Evolutionary conservation across 257 asterid species (phyloP).

Genomic region (Capsicum pubescens): DNA sequence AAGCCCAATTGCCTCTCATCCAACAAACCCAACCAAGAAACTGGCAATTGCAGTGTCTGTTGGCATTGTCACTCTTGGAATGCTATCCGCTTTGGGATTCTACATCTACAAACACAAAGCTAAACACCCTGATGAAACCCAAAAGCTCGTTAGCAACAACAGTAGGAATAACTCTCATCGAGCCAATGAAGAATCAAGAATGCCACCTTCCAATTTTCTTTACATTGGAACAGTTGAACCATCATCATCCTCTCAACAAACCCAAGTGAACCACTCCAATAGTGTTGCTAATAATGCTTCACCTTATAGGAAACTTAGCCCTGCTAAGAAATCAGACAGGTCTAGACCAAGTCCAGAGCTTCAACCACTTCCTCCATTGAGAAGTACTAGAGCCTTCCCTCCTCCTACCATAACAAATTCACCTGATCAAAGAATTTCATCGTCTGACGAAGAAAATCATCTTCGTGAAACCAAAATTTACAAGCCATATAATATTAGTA

Average conservation of each 20-base stretch:
- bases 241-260: conserved; percentile 32
- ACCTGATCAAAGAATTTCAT: conserved; percentile 46
- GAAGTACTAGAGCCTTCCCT: conserved; percentile 62
- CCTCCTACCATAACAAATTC: conserved; percentile 51
- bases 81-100: conserved; percentile 65
- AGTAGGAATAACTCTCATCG: background rate
- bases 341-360: conserved; percentile 98
- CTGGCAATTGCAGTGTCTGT: conserved; percentile 64
- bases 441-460: conserved; percentile 69
- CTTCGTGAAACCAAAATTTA: conserved; percentile 58
- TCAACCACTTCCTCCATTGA: conserved; percentile 91
- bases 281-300: conserved; percentile 44
- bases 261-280: conserved; percentile 36
- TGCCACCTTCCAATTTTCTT: conserved; percentile 81
- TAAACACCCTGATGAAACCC: conserved; percentile 55
- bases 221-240: conserved; percentile 98
- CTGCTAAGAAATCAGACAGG: conserved; percentile 69
- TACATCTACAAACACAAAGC: conserved; percentile 58
- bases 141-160: conserved; percentile 57
- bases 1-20: conserved; percentile 25
- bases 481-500: conserved; percentile 66
- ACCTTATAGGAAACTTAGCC: conserved; percentile 68
- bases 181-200: conserved; percentile 54
- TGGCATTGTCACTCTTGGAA: conserved; percentile 59
- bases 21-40: conserved; percentile 53